Evolutionary conservation across 495 filamentous ascomycete genomes (phyloP), one percentile per base, ranked within the genome.

Genomic region (Elasticomyces elasticus): DNA sequence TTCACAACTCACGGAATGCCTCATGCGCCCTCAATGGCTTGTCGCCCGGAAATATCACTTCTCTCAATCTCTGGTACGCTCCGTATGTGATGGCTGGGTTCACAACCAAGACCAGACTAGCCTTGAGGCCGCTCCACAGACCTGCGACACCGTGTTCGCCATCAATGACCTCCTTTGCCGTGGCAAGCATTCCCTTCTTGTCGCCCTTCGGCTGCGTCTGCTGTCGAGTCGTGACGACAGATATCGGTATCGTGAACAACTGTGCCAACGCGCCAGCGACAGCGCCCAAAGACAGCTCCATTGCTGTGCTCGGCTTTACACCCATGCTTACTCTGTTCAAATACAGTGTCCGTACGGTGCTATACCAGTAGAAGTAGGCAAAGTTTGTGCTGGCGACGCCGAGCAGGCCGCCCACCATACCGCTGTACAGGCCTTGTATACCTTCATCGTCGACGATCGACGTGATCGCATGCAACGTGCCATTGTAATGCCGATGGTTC

Each of bases 361-460:
- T 90, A 69, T 99, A 97, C 92, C 92, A 99, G 74, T 97, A 99
- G 65, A 99, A 99, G 71, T 99, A 99, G 55, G 92, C 92, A 65
- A 99, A 99, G 67, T 99, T 99, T 52, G 89, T 97, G 13, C 89
- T 95, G 7, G 88, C 91, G 13, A 97, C 94, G 40, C 92, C 92
- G 17, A 96, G 70, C 11, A 99, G 75, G 6, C 88, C 79, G 17
- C 94, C 90, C 44, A 77, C 71, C 64, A 99, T 89, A 45, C 92
- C 92, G 40, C 86, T 81, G 64, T 97, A 99, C 22, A 99, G 78
- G 1, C 94, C 92, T 15, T 69, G 56, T 15, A 92, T 31, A 13
- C 92, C 94, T 44, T 96, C 91, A 55, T 86, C 83, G 45, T 80
- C 79, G 17, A 83, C 68, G 62, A 99, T 97, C 70, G 90, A 92